phyloP scores from a whole-genome alignment of 306 rosid genomes.

The Prosopis cineraria region DNA sequence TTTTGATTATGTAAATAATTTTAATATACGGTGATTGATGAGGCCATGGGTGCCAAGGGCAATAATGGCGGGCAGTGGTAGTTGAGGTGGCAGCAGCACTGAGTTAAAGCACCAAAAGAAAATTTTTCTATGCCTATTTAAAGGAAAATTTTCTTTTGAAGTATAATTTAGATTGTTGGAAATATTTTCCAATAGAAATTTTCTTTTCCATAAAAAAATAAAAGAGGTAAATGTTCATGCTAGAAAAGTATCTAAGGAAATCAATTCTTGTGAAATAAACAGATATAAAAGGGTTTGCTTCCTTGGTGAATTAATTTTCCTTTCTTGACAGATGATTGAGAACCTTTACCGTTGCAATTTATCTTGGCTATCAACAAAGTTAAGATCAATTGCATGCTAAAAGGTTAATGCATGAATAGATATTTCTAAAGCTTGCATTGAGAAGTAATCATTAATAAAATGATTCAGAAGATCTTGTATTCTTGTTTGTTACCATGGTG shows the following conservation, averaged over 20 bases:
- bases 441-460: background rate
- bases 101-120: background rate
- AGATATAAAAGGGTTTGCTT: background rate
- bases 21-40: background rate
- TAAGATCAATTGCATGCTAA: conserved; percentile 20
- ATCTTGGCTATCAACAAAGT: conserved; percentile 14
- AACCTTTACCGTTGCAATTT: conserved; percentile 15
- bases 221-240: background rate
- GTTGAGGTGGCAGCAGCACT: background rate
- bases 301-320: conserved; percentile 16
- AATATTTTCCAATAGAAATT: background rate
- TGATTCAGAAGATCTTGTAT: conserved; percentile 17
- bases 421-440: conserved; percentile 19
- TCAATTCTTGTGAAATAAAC: background rate
- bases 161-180: background rate
- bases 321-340: background rate
- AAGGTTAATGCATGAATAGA: conserved; percentile 12
- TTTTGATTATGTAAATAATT: background rate
- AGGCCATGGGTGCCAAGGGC: background rate
- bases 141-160: background rate
- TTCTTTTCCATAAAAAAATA: background rate
- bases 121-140: background rate
- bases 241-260: background rate
- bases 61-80: background rate
- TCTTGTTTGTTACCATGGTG: background rate